These are phyloP conservation scores for Cytauxzoon felis DNA, from an alignment of 169 alveolate species.

Conservation along the genomic window DNA sequence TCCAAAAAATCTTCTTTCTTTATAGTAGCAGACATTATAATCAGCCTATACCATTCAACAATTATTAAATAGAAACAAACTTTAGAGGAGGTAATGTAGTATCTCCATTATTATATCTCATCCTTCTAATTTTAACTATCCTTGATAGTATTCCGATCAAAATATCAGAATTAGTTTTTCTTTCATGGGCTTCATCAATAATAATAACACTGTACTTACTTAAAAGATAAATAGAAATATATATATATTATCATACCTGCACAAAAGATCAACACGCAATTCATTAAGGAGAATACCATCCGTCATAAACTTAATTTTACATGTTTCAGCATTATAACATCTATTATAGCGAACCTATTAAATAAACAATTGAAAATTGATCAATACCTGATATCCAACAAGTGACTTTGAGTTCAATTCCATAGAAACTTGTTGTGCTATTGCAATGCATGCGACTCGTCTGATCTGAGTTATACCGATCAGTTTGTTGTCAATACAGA, in stretches of 20 bases:
- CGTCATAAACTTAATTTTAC: constrained; percentile 94
- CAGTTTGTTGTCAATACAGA: constrained; percentile 63
- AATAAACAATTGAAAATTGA: constrained; percentile 50
- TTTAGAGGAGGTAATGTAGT: constrained; percentile 41
- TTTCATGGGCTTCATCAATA: constrained; percentile 99
- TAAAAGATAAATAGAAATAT: constrained; percentile 11
- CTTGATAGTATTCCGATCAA: constrained; percentile 94
- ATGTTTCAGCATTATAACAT: constrained; percentile 66
- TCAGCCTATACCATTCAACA: constrained; percentile 84
- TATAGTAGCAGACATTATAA: constrained; percentile 99
- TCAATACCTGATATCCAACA: constrained; percentile 77
- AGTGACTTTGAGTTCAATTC: constrained; percentile 64
- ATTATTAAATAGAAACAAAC: constrained; percentile 33
- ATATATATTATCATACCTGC: constrained; percentile 22
- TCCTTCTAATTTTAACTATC: constrained; percentile 59
- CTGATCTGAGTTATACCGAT: constrained; percentile 95
- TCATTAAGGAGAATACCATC: constrained; percentile 98
- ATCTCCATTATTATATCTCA: constrained; percentile 5
- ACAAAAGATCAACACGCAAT: constrained; percentile 83
- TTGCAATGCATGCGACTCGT: constrained; percentile 87
- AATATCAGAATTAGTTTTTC: constrained; percentile 97
- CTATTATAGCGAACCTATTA: constrained; percentile 52
- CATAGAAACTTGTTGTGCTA: constrained; percentile 67
- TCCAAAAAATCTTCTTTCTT: constrained; percentile 65
- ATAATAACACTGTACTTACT: constrained; percentile 92